phyloP scores from a whole-genome alignment of 257 asterid genomes.

The Anisodus tanguticus region DNA sequence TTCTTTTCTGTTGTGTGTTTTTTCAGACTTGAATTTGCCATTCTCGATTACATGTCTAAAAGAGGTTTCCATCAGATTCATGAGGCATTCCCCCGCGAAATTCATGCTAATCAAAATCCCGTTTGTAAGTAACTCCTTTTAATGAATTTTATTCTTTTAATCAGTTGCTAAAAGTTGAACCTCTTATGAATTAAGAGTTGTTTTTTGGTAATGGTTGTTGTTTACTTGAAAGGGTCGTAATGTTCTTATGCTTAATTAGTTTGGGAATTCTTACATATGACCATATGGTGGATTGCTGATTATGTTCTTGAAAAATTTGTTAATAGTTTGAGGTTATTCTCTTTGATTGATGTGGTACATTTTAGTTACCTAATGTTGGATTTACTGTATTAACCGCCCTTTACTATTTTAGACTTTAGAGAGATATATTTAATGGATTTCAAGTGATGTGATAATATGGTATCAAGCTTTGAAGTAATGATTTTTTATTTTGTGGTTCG shows the following conservation, averaged over 20 bases:
- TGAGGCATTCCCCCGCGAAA: no score
- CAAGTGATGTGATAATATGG: not conserved
- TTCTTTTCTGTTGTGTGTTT: no score
- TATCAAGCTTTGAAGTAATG: not conserved
- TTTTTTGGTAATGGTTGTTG: no score
- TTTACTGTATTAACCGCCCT: not conserved
- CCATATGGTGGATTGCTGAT: constrained; percentile 2
- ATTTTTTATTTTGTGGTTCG: not conserved
- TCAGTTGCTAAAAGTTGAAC: no score
- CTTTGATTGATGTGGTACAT: not conserved
- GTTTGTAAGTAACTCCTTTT: no score
- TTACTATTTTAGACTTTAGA: not conserved
- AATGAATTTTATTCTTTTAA: no score
- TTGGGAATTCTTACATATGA: not conserved
- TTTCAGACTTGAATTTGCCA: no score
- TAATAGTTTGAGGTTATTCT: not conserved
- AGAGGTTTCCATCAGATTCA: no score
- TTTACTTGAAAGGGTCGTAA: not conserved
- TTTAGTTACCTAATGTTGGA: not conserved
- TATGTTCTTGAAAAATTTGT: not conserved
- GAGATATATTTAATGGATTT: not conserved
- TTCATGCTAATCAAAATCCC: no score
- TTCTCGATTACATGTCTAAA: no score
- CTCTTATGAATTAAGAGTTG: no score
- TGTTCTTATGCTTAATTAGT: not conserved